Evolutionary conservation across 2,329 filamentous ascomycete species (phyloP), one percentile per base, ranked within the genome.

Genomic region (Stachybotrys chlorohalonatus): DNA sequence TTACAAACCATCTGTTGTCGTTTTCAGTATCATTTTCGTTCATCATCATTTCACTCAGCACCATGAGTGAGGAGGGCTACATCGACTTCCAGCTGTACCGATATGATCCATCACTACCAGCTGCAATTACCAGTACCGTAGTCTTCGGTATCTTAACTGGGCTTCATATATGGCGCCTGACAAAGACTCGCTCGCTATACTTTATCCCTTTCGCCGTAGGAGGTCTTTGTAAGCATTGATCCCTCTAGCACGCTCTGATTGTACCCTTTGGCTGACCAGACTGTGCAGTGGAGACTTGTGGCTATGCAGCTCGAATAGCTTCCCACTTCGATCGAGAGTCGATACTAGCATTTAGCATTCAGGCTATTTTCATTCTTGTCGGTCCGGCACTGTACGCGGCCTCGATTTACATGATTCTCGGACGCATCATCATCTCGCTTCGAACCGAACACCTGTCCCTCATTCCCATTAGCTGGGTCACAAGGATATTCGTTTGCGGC

Each of bases 401-500:
- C 3, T 72, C 74, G 3, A 73, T 79, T 46, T 79, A 80, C 69
- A 79, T 79, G 75, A 70, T 71, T 7, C 70, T 79, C 3, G 73
- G 72, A 5, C 70, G 77, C 11, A 60, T 78, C n/a, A 73, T 78
- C 52, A 62, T 64, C 24, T 65, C 68, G 45, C 64, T 74, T 1
- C 65, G 66, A 17, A 71, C 66, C 31, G 66, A 72, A 49, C 53
- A 59, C 1, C 65, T 66, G 47, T 68, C 68, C 1, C 52, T 73
- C 31, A 63, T 75, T 32, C 64, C 56, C 8, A 59, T 66, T 24
- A 55, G 56, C 7, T 76, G 74, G 71, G 64, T 83, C 5, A 83
- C 80, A 2, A 77, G 74, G 55, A 68, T 78, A 47, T 84, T 84
- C 56, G 80, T 85, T 5, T 52, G 64, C 7, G 78, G 80, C 39